Base-by-base conservation (phyloP, 208 protist species). In the Wallacemonas sp. region DNA sequence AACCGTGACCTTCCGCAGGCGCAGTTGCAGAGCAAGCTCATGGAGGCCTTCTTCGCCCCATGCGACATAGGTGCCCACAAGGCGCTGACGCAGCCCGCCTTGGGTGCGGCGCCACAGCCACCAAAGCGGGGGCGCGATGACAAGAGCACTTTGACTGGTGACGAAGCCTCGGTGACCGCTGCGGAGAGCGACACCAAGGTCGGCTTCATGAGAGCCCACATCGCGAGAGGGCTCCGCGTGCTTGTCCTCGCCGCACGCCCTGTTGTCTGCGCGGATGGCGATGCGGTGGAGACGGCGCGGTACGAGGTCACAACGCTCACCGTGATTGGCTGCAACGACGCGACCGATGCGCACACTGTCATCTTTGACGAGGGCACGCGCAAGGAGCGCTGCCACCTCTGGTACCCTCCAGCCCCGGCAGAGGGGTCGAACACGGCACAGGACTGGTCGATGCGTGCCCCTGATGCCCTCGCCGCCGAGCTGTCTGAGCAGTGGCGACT, bases 321-420 rank as follows among this genome's bases (percentile, higher is more conserved):
- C 3, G 56, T 93, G 34, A 45, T 85, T 17, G 86, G 86, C 31
- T 85, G 86, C 63, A 76, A 93, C 63, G 74, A 75, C 27, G 82
- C 82, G 14, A 58, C 62, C 3, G 75, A 78, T 33, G 34, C 58
- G 28, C 86, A 93, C 46, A 72, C 74, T 31, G 66, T 90, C 28
- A 64, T 84, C 8, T 17, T 8, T 11, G 76, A 82, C 31, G 34
- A 54, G 27, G n/a, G 42, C 28, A 15, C 27, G 31, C 53, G 21
- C 22, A 70, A 62, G 26, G 72, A 68, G 45, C 70, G 59, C 6
- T 60, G 36, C 24, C 28, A 51, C 12, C 19, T 74, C 0, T n/a
- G n/a, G n/a, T n/a, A n/a, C n/a, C n/a, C n/a, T n/a, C n/a, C n/a
- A n/a, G n/a, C n/a, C n/a, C n/a, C n/a, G n/a, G n/a, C n/a, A n/a